Conservation (phyloP, 176 grass and related monocot genomes). For the Bolboschoenus planiculmis region DNA sequence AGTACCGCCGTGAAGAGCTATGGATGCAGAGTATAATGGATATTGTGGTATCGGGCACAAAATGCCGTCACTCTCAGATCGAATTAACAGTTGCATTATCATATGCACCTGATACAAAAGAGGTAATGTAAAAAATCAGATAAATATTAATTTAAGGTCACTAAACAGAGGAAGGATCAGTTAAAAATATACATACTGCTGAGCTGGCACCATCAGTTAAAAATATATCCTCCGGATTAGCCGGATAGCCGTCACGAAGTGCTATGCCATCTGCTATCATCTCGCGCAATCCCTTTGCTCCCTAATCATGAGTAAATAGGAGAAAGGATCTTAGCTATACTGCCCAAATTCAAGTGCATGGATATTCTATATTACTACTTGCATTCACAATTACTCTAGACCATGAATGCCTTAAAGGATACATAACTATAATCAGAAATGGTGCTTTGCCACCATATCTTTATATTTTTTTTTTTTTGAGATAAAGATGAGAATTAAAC, state of each 20-base stretch:
- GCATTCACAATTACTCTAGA: neutral
- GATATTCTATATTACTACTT: neutral
- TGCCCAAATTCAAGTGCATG: neutral
- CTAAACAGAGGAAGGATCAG: too few species aligned
- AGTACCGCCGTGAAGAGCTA: conserved; percentile 69
- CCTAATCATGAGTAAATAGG: conserved; percentile 26
- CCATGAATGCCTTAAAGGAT: neutral
- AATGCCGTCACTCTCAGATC: conserved; percentile 59
- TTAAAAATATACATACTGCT: conserved; percentile 28
- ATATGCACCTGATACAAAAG: conserved; percentile 43
- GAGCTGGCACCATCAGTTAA: conserved; percentile 61
- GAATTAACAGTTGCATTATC: conserved; percentile 68
- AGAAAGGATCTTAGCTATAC: neutral
- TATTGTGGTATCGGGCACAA: conserved; percentile 71
- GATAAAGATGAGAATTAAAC: too few species aligned
- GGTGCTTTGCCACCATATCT: neutral
- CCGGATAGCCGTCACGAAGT: conserved; percentile 55
- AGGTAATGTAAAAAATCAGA: neutral
- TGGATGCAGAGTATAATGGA: conserved; percentile 62
- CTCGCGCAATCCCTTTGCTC: conserved; percentile 43
- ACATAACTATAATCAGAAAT: neutral
- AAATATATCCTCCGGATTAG: conserved; percentile 50
- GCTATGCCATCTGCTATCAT: conserved; percentile 51
- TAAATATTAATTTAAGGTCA: neutral
- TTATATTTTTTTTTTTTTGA: too few species aligned